Conservation (phyloP, 768 basidiomycete genomes). For the Mycena floridula region DNA sequence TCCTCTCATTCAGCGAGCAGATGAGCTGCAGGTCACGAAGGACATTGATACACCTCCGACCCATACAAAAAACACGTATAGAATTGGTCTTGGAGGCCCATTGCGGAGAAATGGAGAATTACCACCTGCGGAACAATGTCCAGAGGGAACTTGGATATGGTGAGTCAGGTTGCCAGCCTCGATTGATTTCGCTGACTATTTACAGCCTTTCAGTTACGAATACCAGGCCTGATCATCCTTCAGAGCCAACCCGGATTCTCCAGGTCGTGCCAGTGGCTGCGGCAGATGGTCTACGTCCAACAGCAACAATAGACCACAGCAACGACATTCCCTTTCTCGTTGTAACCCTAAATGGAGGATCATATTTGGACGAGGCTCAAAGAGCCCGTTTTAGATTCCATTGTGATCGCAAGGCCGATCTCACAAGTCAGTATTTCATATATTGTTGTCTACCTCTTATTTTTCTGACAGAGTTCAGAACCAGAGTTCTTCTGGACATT, state of each 20-base stretch:
- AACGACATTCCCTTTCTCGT: neutral
- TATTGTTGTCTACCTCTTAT: neutral
- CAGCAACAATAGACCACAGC: neutral
- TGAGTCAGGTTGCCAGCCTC: constrained; percentile 17
- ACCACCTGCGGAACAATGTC: constrained; percentile 24
- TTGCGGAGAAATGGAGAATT: constrained; percentile 21
- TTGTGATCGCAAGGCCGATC: constrained; percentile 18
- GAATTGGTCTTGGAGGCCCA: constrained; percentile 16
- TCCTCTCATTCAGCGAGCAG: too few species aligned
- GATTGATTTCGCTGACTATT: neutral
- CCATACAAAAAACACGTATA: constrained; percentile 20
- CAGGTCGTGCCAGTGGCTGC: constrained; percentile 27
- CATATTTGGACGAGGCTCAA: constrained; percentile 20
- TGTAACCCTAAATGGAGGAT: constrained; percentile 24
- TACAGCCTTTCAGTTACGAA: constrained; percentile 16
- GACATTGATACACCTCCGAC: constrained; percentile 28
- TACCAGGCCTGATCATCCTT: constrained; percentile 24
- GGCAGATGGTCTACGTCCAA: constrained; percentile 9
- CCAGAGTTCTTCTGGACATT: neutral
- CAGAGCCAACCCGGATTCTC: constrained; percentile 25
- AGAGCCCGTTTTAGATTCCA: constrained; percentile 23
- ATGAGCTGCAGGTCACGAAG: too few species aligned
- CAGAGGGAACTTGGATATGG: constrained; percentile 26
- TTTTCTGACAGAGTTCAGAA: neutral
- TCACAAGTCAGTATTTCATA: constrained; percentile 11